Evolutionary conservation across 2,329 filamentous ascomycete species (phyloP), one percentile per base, ranked within the genome.

Genomic region (Parafenestella ontariensis): DNA sequence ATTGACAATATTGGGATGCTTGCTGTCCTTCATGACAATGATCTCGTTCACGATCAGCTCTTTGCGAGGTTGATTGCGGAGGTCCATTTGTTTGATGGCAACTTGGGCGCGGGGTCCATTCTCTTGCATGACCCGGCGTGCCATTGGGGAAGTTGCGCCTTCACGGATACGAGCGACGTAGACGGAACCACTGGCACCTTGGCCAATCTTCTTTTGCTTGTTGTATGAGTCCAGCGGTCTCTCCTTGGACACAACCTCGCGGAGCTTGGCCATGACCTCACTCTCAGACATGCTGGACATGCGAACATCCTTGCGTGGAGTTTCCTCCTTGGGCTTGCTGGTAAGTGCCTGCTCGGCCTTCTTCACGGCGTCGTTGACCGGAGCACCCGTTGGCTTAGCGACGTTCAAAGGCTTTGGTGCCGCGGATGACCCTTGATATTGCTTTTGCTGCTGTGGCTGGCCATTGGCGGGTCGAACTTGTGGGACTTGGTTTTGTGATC

Each of bases 191-290:
- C 95, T 99, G 51, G 95, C 95, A 78, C 95, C 95, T 76, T 99
- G 95, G 18, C 95, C 95, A 76, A 99, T 98, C 84, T 99, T 99
- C 85, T 97, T 97, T 79, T 98, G 95, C 82, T 99, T 99, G 70
- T 93, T 94, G 81, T 99, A 99, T 21, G 93, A 96, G 63, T 96
- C 82, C 68, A 96, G 90, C 48, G 95, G 95, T 72, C 96, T 93
- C 56, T 96, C 92, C 76, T 96, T 96, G 59, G 93, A 97, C 1
- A 99, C 95, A 7, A 95, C 94, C 63, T 96, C 91, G 73, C 93
- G 90, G 49, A 99, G 84, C 73, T 92, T 95, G 62, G 91, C 89
- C 95, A 99, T 99, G 52, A 99, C 95, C 76, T 99, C 94, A 61
- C 85, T 89, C 78, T 99, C 95, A 9, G 91, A 91, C 95, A 99